phyloP scores from a whole-genome alignment of 768 basidiomycete genomes.

The Russula abietina region DNA sequence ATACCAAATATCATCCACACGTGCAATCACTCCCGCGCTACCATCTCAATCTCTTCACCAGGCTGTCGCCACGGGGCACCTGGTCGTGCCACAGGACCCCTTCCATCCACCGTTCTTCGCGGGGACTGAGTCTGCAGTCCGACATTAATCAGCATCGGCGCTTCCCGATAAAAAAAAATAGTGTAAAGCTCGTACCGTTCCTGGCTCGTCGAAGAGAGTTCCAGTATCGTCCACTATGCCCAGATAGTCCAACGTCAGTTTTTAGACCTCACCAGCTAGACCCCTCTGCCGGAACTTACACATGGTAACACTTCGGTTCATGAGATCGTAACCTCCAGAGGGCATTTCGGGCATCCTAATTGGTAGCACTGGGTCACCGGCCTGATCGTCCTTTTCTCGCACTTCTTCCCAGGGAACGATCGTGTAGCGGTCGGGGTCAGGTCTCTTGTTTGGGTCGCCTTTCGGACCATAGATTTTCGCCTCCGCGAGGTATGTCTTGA shows the following conservation, averaged over 20 bases:
- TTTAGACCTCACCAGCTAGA: neutral
- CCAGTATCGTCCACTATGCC: constrained; percentile 37
- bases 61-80: neutral
- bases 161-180: neutral
- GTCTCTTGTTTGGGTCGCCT: constrained; percentile 50
- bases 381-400: constrained; percentile 31
- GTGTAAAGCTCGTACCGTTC: constrained; percentile 22
- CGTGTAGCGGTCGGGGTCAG: constrained; percentile 56
- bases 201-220: constrained; percentile 42
- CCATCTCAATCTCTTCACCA: constrained; percentile 31
- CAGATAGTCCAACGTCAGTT: neutral
- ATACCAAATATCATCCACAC: constrained; percentile 1
- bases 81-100: neutral
- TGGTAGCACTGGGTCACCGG: constrained; percentile 17
- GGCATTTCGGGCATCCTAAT: constrained; percentile 26
- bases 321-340: constrained; percentile 18
- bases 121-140: constrained; percentile 17
- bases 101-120: constrained; percentile 16
- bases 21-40: constrained; percentile 13
- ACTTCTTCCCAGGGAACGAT: constrained; percentile 68
- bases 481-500: constrained; percentile 67
- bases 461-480: constrained; percentile 62
- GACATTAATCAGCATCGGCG: constrained; percentile 20
- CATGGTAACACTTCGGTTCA: constrained; percentile 1
- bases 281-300: constrained; percentile 9